These are phyloP conservation scores for Salix exigua DNA, from an alignment of 345 rosid genomes.

Conservation along the genomic window DNA sequence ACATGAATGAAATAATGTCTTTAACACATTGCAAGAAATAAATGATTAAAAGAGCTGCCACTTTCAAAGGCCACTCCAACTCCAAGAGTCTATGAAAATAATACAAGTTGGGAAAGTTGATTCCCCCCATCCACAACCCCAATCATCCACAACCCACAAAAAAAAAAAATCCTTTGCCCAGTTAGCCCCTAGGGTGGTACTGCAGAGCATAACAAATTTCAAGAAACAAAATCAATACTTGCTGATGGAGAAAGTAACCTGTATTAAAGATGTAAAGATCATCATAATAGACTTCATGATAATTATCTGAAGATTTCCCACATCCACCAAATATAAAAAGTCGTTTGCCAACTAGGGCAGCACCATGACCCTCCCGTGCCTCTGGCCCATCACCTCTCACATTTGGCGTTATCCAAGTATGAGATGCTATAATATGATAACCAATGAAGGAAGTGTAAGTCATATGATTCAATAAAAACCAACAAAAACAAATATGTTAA, in stretches of 20 bases:
- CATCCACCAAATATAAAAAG: slow-evolving; percentile 93
- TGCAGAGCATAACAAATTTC: no score
- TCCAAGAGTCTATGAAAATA: neutral
- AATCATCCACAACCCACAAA: no score
- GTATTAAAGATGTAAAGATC: slow-evolving; percentile 85
- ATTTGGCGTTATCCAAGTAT: slow-evolving; percentile 82
- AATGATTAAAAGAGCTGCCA: neutral
- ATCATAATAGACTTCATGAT: slow-evolving; percentile 79
- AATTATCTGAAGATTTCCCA: slow-evolving; percentile 60
- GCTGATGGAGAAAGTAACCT: slow-evolving; percentile 38
- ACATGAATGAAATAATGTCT: neutral
- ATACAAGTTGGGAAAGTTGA: no score
- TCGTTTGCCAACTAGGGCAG: slow-evolving; percentile 85
- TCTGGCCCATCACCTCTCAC: slow-evolving; percentile 90
- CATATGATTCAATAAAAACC: neutral
- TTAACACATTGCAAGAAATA: neutral
- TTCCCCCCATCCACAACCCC: no score
- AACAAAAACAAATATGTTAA: neutral
- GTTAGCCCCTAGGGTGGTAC: no score
- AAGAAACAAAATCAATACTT: neutral
- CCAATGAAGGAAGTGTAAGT: neutral
- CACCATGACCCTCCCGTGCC: slow-evolving; percentile 93
- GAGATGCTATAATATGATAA: slow-evolving; percentile 52
- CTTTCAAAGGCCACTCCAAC: neutral
- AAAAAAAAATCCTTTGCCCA: no score